Evolutionary conservation across 169 alveolate species (phyloP).

Genomic region (Perkinsus chesapeaki): DNA sequence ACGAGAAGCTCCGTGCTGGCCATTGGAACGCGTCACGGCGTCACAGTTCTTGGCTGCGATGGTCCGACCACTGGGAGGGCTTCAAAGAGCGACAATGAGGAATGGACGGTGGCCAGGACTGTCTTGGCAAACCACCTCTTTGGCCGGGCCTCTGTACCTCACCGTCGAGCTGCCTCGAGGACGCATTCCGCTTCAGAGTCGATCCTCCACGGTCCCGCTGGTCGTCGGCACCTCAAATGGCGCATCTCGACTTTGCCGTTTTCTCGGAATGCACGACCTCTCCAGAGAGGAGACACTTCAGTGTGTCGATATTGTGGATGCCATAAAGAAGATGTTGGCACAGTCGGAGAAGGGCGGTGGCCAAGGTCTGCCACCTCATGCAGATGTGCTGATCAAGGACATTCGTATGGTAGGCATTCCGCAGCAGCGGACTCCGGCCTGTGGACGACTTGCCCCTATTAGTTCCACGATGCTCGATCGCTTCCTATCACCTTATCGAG

Average conservation of each 20-base stretch:
- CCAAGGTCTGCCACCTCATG: background rate
- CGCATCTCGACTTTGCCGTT: background rate
- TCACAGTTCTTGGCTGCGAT: background rate
- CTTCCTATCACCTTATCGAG: background rate
- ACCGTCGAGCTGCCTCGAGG: background rate
- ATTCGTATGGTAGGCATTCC: background rate
- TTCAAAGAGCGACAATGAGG: background rate
- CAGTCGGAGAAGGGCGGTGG: background rate
- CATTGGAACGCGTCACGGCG: background rate
- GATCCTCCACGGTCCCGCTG: background rate
- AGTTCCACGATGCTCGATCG: background rate
- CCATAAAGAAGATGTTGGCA: background rate
- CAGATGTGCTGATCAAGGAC: background rate
- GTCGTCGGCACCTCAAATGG: background rate
- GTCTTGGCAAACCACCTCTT: background rate
- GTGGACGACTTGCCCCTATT: background rate
- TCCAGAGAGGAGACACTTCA: background rate
- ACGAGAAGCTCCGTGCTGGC: background rate
- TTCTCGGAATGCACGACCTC: background rate
- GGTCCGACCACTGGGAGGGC: background rate
- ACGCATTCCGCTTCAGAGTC: background rate
- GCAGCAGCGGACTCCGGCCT: background rate
- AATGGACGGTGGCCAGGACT: background rate
- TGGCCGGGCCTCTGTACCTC: background rate
- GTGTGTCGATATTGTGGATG: background rate